Evolutionary conservation across 257 asterid genomes (phyloP).

Genomic region (Paulownia fortunei): DNA sequence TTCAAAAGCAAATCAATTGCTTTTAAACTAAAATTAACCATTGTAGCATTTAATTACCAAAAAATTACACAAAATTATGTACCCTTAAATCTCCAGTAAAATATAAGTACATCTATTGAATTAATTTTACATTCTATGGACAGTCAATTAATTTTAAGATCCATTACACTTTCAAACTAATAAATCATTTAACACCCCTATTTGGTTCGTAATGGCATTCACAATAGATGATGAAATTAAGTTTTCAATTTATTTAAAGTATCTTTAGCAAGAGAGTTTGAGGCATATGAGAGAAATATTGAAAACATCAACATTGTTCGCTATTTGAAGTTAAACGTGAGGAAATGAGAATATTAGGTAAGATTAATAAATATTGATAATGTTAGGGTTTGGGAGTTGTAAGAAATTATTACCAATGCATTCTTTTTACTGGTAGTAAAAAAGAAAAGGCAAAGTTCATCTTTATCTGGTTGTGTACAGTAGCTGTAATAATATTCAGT

Average conservation of each 20-base stretch:
- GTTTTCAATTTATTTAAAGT: too few species aligned
- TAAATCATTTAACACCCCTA: neutral
- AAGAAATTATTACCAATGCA: neutral
- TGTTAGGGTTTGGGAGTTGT: neutral
- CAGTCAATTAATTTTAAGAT: too few species aligned
- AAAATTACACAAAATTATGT: neutral
- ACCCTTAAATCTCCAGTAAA: too few species aligned
- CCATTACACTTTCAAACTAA: too few species aligned
- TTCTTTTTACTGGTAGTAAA: neutral
- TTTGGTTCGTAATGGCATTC: neutral
- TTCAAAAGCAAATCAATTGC: neutral
- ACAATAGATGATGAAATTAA: too few species aligned
- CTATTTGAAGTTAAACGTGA: neutral
- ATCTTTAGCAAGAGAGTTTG: neutral
- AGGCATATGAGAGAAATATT: neutral
- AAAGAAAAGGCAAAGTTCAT: slow-evolving; percentile 10
- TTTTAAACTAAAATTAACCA: neutral
- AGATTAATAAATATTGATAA: neutral
- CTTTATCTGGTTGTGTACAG: slow-evolving; percentile 22
- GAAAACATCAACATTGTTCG: too few species aligned
- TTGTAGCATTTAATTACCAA: neutral
- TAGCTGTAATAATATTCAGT: slow-evolving; percentile 7
- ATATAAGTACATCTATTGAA: too few species aligned
- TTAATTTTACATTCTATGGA: too few species aligned
- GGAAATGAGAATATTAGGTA: neutral